Conservation (phyloP, 305 asterid species). For the Rubia peregrina region DNA sequence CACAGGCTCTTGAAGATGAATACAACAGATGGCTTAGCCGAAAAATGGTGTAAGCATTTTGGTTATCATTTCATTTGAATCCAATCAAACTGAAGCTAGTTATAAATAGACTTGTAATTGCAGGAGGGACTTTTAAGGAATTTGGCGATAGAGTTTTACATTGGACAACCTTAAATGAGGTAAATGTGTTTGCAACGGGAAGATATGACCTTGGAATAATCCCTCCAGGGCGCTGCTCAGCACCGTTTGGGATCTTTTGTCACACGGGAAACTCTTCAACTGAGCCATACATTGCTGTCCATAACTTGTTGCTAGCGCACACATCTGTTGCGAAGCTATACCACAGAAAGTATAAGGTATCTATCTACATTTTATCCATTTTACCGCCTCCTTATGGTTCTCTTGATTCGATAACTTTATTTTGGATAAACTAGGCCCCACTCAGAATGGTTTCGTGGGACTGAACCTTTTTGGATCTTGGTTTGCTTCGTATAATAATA, state of each 20-base stretch:
- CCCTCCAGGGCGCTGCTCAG: slow-evolving; percentile 44
- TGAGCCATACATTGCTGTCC: slow-evolving; percentile 48
- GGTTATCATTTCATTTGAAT: background rate
- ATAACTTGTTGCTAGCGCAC: slow-evolving; percentile 54
- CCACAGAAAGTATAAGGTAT: slow-evolving; percentile 43
- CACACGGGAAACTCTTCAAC: slow-evolving; percentile 39
- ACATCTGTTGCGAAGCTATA: slow-evolving; percentile 43
- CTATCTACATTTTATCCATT: background rate
- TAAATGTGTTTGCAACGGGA: slow-evolving; percentile 32
- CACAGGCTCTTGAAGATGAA: slow-evolving; percentile 51
- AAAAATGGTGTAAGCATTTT: slow-evolving; percentile 32
- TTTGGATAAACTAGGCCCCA: slow-evolving; percentile 4
- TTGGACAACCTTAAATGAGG: slow-evolving; percentile 57
- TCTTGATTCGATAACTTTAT: background rate
- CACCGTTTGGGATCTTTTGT: slow-evolving; percentile 19
- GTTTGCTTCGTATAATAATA: slow-evolving; percentile 13
- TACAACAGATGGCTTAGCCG: slow-evolving; percentile 52
- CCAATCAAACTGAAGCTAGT: background rate
- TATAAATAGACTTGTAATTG: background rate
- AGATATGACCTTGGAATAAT: slow-evolving; percentile 35
- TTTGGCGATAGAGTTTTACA: slow-evolving; percentile 49
- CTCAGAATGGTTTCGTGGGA: slow-evolving; percentile 25
- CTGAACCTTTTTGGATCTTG: slow-evolving; percentile 6
- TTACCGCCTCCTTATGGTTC: background rate
- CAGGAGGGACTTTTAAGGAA: slow-evolving; percentile 57